These are phyloP conservation scores for Erodium maritimum DNA, from an alignment of 345 rosid species.

Conservation along the genomic window DNA sequence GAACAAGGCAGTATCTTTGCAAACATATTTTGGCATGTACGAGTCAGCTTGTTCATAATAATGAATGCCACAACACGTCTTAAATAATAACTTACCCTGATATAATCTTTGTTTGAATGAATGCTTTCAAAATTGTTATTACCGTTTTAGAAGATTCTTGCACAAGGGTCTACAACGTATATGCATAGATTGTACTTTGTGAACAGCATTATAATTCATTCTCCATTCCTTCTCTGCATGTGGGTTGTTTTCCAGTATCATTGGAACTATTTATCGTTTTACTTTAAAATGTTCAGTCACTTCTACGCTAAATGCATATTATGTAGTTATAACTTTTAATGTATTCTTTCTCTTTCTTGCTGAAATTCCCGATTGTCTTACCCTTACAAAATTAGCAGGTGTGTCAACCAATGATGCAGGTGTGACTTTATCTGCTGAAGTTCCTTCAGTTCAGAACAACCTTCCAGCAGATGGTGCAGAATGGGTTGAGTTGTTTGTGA, in stretches of 20 bases:
- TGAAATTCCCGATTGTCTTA: background rate
- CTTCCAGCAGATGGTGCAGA: conserved; percentile 44
- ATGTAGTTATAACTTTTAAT: background rate
- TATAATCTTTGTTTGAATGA: no score
- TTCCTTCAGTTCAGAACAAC: conserved; percentile 13
- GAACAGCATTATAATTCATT: no score
- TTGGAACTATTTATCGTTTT: no score
- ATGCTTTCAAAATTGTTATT: no score
- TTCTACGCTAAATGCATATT: background rate
- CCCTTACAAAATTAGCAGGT: conserved; percentile 9
- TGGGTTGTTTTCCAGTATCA: no score
- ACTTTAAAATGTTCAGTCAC: no score
- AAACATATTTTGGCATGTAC: background rate
- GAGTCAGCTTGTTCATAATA: background rate
- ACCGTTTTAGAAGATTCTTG: background rate
- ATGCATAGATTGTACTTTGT: no score
- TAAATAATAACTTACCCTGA: no score
- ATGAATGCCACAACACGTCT: background rate
- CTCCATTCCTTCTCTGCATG: no score
- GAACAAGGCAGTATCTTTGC: no score
- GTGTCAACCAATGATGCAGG: conserved; percentile 10
- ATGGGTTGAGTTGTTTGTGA: conserved; percentile 76
- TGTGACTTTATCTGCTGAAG: conserved; percentile 7
- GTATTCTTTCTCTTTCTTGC: no score
- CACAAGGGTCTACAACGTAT: no score